phyloP scores from a whole-genome alignment of 169 alveolate species.

The Eimeria acervulina region DNA sequence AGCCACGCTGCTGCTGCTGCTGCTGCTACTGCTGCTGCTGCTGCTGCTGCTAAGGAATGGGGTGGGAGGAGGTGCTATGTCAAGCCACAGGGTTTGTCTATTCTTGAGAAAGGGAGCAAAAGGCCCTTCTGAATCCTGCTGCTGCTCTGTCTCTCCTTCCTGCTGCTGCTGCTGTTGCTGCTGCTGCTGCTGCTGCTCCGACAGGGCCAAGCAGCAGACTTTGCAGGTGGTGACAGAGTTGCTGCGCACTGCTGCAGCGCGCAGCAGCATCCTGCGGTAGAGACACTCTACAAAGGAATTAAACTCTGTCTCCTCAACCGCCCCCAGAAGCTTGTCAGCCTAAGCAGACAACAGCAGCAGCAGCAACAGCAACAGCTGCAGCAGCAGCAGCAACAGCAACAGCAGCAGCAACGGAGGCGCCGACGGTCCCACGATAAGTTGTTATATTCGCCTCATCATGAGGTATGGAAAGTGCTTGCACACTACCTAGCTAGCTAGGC shows the following conservation, averaged over 20 bases:
- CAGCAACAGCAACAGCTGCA: slow-evolving; percentile 57
- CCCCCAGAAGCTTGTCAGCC: slow-evolving; percentile 44
- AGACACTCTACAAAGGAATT: slow-evolving; percentile 7
- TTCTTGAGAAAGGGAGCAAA: background rate
- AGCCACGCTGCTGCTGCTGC: background rate
- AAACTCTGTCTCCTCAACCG: slow-evolving; percentile 37
- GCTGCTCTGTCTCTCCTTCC: background rate
- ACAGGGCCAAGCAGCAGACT: slow-evolving; percentile 13
- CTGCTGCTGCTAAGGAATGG: background rate
- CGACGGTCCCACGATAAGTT: background rate
- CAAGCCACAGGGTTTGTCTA: slow-evolving; percentile 14
- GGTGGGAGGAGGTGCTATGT: background rate
- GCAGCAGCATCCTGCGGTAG: slow-evolving; percentile 44
- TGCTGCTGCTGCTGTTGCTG: slow-evolving; percentile 56
- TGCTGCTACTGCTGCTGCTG: slow-evolving; percentile 63
- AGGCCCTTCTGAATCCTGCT: background rate
- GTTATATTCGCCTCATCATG: no score
- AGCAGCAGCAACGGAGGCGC: slow-evolving; percentile 5
- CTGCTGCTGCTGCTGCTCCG: slow-evolving; percentile 48
- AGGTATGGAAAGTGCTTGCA: background rate
- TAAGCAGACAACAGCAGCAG: slow-evolving; percentile 51
- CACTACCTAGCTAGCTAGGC: background rate
- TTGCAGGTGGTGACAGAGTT: slow-evolving; percentile 4
- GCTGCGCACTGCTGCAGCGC: slow-evolving; percentile 63
- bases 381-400: slow-evolving; percentile 32